A percentile compares a stretch with the other conserved stretches of the same genome.
phyloP scores from a whole-genome alignment of 2,329 filamentous ascomycete species.

The Harringtonia aguacate region DNA sequence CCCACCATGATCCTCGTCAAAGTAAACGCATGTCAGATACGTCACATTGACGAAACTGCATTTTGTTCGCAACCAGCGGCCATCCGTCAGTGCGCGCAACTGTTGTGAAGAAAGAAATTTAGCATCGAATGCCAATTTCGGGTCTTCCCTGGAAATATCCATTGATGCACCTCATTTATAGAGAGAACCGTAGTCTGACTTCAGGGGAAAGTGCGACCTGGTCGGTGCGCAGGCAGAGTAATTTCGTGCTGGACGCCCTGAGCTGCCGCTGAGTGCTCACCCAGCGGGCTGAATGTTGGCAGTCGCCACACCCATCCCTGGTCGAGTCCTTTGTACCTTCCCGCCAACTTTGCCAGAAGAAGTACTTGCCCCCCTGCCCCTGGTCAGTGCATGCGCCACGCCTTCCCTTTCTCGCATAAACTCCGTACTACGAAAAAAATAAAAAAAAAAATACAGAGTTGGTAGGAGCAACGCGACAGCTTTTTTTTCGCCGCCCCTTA shows the following conservation, averaged over 20 bases:
- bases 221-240: constrained; percentile 1
- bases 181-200: too few relatives aligned
- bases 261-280: neutral
- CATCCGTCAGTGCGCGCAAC: neutral
- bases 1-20: too few relatives aligned
- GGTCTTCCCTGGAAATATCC: too few relatives aligned
- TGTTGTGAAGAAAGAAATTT: neutral
- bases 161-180: too few relatives aligned
- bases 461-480: constrained; percentile 1
- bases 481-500: constrained; percentile 9
- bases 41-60: too few relatives aligned
- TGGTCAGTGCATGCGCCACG: constrained; percentile 9
- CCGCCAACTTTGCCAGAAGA: neutral
- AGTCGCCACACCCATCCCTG: too few relatives aligned
- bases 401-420: constrained; percentile 21
- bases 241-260: neutral
- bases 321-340: neutral
- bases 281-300: too few relatives aligned
- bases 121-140: too few relatives aligned
- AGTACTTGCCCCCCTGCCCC: constrained; percentile 10
- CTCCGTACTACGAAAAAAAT: constrained; percentile 1
- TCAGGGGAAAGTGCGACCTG: constrained; percentile 6
- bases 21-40: too few relatives aligned
- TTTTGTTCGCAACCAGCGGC: too few relatives aligned
- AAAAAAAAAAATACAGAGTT: constrained; percentile 1